Evolutionary conservation across 2,329 filamentous ascomycete species (phyloP).

Genomic region (Trichocomaceae sp.): DNA sequence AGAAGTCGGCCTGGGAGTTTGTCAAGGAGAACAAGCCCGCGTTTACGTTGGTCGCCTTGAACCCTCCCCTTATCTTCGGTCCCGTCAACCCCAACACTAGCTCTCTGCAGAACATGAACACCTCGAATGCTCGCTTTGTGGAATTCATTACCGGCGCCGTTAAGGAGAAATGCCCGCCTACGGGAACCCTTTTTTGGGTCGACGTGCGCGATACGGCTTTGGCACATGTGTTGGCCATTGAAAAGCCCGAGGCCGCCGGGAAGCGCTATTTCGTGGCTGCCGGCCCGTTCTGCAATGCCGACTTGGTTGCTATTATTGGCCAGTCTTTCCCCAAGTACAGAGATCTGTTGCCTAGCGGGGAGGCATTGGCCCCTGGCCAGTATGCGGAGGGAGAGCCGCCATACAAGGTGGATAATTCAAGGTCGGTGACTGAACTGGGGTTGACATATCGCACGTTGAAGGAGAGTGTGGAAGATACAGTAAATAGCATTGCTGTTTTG

Average conservation of each 20-base stretch:
- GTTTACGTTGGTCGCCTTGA: slow-evolving; percentile 36
- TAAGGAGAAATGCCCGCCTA: slow-evolving; percentile 14
- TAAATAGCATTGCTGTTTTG: slow-evolving; percentile 16
- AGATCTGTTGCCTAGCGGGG: slow-evolving; percentile 25
- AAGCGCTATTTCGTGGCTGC: slow-evolving; percentile 22
- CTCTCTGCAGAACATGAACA: slow-evolving; percentile 29
- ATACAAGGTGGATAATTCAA: slow-evolving; percentile 35
- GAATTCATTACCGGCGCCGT: slow-evolving; percentile 19
- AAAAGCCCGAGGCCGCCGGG: slow-evolving; percentile 18
- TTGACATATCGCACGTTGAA: slow-evolving; percentile 27
- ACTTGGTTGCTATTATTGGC: slow-evolving; percentile 21
- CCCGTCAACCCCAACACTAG: slow-evolving; percentile 18
- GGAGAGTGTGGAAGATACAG: slow-evolving; percentile 13
- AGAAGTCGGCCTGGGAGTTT: slow-evolving; percentile 23
- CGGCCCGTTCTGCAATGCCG: slow-evolving; percentile 20
- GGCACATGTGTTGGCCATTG: slow-evolving; percentile 24
- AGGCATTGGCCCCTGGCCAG: slow-evolving; percentile 19
- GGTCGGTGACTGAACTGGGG: slow-evolving; percentile 35
- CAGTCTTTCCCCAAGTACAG: slow-evolving; percentile 26
- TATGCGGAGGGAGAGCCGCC: slow-evolving; percentile 11
- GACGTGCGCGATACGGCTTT: slow-evolving; percentile 29
- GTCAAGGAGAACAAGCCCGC: slow-evolving; percentile 17
- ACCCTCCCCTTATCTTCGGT: slow-evolving; percentile 42
- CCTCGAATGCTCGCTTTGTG: slow-evolving; percentile 28
- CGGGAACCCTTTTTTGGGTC: slow-evolving; percentile 19